phyloP scores from a whole-genome alignment of 176 grass and related monocot species.

The Carex cristatella region DNA sequence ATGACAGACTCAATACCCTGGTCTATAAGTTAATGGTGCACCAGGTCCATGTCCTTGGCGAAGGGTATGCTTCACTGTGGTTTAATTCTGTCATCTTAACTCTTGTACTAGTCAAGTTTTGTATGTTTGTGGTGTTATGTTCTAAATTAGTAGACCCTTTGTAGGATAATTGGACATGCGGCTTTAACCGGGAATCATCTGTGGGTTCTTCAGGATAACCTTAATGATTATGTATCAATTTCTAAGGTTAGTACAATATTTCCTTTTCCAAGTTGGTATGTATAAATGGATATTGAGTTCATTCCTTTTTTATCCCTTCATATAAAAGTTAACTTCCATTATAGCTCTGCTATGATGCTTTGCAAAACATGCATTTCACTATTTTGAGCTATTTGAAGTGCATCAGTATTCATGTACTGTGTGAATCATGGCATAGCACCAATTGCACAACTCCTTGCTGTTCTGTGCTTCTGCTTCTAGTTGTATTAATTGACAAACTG shows the following conservation, averaged over 20 bases:
- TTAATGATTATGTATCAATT: conserved; percentile 25
- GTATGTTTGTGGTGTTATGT: conserved; percentile 16
- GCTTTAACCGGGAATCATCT: conserved; percentile 26
- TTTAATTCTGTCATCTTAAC: not conserved
- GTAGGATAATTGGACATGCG: conserved; percentile 38
- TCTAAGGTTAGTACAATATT: conserved; percentile 17
- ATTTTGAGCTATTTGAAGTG: not conserved
- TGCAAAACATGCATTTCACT: not conserved
- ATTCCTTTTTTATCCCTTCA: not conserved
- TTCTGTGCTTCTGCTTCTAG: not conserved
- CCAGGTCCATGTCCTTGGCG: conserved; percentile 29
- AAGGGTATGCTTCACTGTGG: conserved; percentile 22
- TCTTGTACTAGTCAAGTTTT: not conserved
- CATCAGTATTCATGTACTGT: not conserved
- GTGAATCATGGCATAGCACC: not conserved
- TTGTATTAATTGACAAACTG: not conserved
- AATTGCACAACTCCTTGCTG: not conserved
- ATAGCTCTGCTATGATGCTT: not conserved
- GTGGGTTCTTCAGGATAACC: conserved; percentile 38
- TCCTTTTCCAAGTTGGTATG: not conserved
- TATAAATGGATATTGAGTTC: not conserved
- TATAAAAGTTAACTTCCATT: not conserved
- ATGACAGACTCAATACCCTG: conserved; percentile 31
- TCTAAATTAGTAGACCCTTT: conserved; percentile 1
- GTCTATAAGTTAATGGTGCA: conserved; percentile 34